These are phyloP conservation scores for Multifurca ochricompacta DNA, from an alignment of 768 basidiomycete genomes.

Conservation along the genomic window DNA sequence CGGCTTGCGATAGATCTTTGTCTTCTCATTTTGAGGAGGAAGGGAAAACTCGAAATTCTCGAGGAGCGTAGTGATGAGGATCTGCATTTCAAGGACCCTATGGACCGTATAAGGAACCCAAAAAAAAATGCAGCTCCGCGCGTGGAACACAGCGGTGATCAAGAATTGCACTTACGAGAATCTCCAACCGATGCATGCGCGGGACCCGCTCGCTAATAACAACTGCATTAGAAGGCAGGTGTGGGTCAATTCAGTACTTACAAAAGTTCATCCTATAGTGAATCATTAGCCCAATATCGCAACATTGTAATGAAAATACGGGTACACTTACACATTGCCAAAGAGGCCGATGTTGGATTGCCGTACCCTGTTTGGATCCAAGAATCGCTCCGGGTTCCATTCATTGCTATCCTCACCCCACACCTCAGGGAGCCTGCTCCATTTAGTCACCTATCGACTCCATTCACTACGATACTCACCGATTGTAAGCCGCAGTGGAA, in stretches of 20 bases:
- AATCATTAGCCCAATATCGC: not conserved
- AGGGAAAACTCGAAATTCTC: no score
- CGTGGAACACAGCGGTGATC: no score
- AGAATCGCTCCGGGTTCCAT: not conserved
- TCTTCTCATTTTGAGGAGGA: no score
- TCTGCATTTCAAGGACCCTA: no score
- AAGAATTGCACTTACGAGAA: constrained; percentile 3
- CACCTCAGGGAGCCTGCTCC: not conserved
- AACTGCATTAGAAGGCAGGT: not conserved
- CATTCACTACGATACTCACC: not conserved
- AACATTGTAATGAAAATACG: no score
- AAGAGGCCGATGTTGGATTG: not conserved
- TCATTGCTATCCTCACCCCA: not conserved
- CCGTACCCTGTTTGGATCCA: not conserved
- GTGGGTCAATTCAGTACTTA: not conserved
- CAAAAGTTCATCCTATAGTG: constrained; percentile 1
- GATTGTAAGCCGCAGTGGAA: not conserved
- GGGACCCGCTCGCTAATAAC: not conserved
- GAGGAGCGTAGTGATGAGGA: no score
- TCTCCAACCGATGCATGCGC: constrained; percentile 2
- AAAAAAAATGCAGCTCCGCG: no score
- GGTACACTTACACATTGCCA: not conserved
- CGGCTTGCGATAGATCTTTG: no score
- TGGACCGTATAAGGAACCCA: no score
- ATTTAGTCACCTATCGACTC: not conserved